These are phyloP conservation scores for Clitopilus passeckerianus DNA, from an alignment of 768 basidiomycete genomes.

Conservation along the genomic window DNA sequence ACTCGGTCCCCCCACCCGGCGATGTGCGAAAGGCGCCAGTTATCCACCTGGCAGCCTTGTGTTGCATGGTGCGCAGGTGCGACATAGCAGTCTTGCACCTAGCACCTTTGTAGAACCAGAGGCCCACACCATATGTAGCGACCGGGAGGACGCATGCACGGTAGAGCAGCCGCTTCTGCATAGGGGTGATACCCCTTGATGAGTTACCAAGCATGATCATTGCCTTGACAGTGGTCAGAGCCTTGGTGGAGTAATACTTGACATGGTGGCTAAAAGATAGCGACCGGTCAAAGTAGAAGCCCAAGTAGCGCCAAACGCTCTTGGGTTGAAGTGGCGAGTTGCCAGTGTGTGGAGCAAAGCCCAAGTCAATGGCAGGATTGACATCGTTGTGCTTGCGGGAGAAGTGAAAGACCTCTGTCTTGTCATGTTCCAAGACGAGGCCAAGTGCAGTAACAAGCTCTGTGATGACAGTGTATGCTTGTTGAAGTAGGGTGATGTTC, in stretches of 20 bases:
- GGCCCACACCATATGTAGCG: too few species aligned
- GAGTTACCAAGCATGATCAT: background rate
- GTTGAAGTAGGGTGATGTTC: background rate
- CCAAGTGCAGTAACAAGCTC: background rate
- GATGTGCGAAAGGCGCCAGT: too few species aligned
- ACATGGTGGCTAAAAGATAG: background rate
- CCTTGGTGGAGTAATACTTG: background rate
- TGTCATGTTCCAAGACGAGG: constrained; percentile 1
- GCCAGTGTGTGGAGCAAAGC: background rate
- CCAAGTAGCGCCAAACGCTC: background rate
- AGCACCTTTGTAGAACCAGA: too few species aligned
- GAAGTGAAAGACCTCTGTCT: background rate
- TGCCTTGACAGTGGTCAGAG: background rate
- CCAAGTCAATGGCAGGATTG: constrained; percentile 1
- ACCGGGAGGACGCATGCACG: too few species aligned
- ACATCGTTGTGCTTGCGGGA: background rate
- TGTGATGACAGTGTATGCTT: background rate
- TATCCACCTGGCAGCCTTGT: too few species aligned
- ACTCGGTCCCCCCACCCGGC: too few species aligned
- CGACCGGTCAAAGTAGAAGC: background rate
- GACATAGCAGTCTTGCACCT: too few species aligned
- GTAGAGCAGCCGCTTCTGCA: too few species aligned
- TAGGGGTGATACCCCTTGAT: background rate
- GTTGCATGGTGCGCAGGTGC: too few species aligned
- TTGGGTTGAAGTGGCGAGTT: background rate